Conservation (phyloP, 2,329 filamentous ascomycete species). For the Cladorrhinum sp. region DNA sequence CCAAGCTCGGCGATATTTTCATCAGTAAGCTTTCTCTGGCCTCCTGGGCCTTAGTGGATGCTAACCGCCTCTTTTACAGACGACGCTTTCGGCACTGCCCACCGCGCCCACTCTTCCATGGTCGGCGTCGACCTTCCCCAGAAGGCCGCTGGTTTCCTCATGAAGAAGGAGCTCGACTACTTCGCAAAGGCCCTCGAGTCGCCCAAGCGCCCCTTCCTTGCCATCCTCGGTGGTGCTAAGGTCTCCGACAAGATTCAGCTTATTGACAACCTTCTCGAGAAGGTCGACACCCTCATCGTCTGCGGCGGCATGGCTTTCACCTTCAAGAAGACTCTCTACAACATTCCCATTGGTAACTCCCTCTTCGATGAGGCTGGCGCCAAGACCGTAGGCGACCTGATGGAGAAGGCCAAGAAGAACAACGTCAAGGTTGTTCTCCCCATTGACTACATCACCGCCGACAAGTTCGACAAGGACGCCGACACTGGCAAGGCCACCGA, state of each 20-base stretch:
- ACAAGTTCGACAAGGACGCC: slow-evolving; percentile 89
- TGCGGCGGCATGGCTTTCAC: slow-evolving; percentile 99
- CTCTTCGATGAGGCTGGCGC: slow-evolving; percentile 92
- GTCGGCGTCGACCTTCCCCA: slow-evolving; percentile 93
- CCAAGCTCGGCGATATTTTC: slow-evolving; percentile 90
- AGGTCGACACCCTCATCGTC: slow-evolving; percentile 95
- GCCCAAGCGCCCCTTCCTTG: slow-evolving; percentile 92
- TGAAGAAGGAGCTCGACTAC: slow-evolving; percentile 99
- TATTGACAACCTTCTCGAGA: slow-evolving; percentile 97
- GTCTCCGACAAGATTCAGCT: slow-evolving; percentile 99
- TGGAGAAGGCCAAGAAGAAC: slow-evolving; percentile 96
- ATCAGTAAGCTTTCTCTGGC: slow-evolving; percentile 66
- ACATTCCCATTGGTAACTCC: slow-evolving; percentile 82
- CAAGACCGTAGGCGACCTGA: slow-evolving; percentile 83
- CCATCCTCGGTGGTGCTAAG: slow-evolving; percentile 97
- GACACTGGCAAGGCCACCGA: slow-evolving; percentile 79
- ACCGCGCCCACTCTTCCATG: slow-evolving; percentile 99
- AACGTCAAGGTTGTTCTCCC: slow-evolving; percentile 93
- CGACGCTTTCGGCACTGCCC: slow-evolving; percentile 96
- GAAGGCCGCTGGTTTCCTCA: slow-evolving; percentile 95
- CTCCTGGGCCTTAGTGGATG: background rate
- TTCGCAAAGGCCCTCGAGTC: slow-evolving; percentile 94
- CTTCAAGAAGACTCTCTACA: slow-evolving; percentile 98
- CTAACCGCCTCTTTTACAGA: slow-evolving; percentile 50
- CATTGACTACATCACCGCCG: slow-evolving; percentile 91